Percentiles rank a stretch among this genome's conserved stretches.
phyloP scores from a whole-genome alignment of 441 rosid species.

The Theobroma grandiflorum region DNA sequence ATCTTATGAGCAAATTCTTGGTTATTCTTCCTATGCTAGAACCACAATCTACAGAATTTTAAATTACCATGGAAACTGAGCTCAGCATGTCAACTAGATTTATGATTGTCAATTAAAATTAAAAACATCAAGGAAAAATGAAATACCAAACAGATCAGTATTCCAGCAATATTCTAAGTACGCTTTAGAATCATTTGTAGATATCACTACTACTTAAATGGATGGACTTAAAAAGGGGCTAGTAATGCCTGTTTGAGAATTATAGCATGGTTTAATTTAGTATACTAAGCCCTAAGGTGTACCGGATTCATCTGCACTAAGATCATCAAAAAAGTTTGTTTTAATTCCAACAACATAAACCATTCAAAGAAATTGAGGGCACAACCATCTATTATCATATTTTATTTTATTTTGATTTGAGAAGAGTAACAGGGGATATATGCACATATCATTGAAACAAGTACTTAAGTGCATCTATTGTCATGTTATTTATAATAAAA shows the following conservation, averaged over 20 bases:
- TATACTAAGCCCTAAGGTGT: neutral
- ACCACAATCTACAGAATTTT: conserved; percentile 84
- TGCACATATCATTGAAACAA: neutral
- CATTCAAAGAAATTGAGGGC: neutral
- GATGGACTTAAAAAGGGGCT: neutral
- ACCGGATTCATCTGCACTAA: neutral
- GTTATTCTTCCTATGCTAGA: conserved; percentile 92
- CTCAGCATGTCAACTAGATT: neutral
- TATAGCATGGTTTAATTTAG: neutral
- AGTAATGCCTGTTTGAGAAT: neutral
- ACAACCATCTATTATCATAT: neutral
- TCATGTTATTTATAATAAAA: neutral
- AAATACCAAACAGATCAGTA: neutral
- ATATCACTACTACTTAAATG: neutral
- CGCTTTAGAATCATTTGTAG: neutral
- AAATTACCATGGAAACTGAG: conserved; percentile 1
- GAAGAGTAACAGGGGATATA: neutral
- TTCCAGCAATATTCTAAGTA: neutral
- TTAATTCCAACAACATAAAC: neutral
- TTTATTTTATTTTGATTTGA: neutral
- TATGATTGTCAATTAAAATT: neutral
- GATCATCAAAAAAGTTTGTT: neutral
- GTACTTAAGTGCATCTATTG: conserved; percentile 7
- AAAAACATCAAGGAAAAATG: neutral
- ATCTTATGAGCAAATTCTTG: conserved; percentile 81